Evolutionary conservation across 2,329 filamentous ascomycete genomes (phyloP).

Genomic region (Fusarium sp.): DNA sequence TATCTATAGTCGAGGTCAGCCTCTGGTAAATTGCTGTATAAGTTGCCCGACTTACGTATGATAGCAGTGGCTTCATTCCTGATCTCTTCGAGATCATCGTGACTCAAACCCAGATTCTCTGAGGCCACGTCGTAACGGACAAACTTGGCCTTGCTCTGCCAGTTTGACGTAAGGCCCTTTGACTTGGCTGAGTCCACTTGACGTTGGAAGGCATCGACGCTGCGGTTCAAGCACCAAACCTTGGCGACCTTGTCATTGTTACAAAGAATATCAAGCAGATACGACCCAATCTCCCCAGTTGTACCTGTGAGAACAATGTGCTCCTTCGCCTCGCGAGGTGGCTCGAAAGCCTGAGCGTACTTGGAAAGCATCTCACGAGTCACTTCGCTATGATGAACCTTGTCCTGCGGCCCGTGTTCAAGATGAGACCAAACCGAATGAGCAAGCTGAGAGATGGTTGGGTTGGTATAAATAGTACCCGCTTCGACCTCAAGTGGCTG

Average conservation of each 20-base stretch:
- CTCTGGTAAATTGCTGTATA: accelerated
- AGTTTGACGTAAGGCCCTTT: neutral
- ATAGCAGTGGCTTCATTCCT: neutral
- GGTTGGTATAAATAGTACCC: neutral
- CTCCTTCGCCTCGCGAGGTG: neutral
- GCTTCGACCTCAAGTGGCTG: neutral
- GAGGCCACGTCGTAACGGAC: neutral
- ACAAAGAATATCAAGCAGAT: neutral
- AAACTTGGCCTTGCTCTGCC: neutral
- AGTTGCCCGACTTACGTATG: neutral
- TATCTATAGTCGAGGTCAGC: neutral
- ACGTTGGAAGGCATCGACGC: neutral
- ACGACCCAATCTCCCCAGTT: neutral
- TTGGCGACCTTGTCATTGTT: neutral
- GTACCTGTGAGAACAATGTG: neutral
- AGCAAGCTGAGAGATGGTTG: neutral
- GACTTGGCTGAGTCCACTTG: neutral
- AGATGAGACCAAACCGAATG: neutral
- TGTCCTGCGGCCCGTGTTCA: neutral
- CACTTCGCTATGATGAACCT: neutral
- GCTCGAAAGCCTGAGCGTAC: neutral
- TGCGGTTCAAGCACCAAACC: neutral
- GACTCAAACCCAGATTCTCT: neutral
- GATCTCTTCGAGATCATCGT: neutral
- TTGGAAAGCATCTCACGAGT: neutral